Base-by-base conservation (phyloP, 352 stramenopile species). In the Aphanomyces stellatus region DNA sequence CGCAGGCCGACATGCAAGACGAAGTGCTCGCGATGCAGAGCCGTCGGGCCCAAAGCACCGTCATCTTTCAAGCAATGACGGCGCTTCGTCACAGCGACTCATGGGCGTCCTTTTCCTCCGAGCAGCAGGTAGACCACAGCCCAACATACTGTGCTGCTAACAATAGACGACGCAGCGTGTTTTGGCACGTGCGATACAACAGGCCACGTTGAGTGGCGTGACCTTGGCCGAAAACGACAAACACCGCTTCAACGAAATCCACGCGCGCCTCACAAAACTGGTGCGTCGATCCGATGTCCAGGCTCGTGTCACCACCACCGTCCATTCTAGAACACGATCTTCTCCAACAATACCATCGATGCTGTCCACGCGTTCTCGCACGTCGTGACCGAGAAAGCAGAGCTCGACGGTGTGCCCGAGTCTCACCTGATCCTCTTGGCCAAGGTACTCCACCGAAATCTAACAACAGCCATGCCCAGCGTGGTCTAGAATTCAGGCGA, bases 341-440 rank as follows among this genome's bases (percentile, higher is more conserved):
- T 99, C 63, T 91, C 81, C 40, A 98, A 98, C 70, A 99, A 99
- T 76, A 78, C 99, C 35, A 81, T 99, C 35, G 96, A 99, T 73
- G 88, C 91, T 0, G 99, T 96, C 28, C 99, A 99, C 75, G 82
- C 83, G 17, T 99, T 96, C 72, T 85, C 86, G 34, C 76, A 98
- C 22, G 80, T 81, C n/a, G 75, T 98, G 13, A 90, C 82, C 0
- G 82, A 98, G 68, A 80, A 88, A 34, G 65, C 69, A 1, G 83
- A 98, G 46, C 57, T 99, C 10, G 78, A 93, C 48, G 95, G 93
- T 1, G 80, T 98, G 11, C 96, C 96, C 4, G 73, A 87, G 19
- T 98, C 89, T 46, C 79, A 97, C 30, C 78, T 96, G 49, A 85
- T 88, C 25, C 81, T 98, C 73, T 96, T 96, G 75, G 96, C 96